These are phyloP conservation scores for Collybia nuda DNA, from an alignment of 768 basidiomycete species.

Conservation along the genomic window DNA sequence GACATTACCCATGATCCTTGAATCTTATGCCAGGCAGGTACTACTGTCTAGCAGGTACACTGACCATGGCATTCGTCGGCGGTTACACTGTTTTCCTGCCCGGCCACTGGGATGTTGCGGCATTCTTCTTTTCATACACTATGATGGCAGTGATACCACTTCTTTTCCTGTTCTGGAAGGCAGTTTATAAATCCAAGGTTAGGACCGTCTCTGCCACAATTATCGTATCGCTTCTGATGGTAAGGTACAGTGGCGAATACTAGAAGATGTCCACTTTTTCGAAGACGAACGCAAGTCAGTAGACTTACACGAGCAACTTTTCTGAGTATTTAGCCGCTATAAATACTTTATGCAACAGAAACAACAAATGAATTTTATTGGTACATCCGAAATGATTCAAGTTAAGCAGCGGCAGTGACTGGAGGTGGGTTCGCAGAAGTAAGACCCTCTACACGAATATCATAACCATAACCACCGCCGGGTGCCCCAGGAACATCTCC, in stretches of 20 bases:
- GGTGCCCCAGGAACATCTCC: constrained; percentile 63
- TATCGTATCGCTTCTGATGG: neutral
- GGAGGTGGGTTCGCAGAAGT: constrained; percentile 51
- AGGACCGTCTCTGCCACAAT: constrained; percentile 1
- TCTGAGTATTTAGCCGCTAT: neutral
- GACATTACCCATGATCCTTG: neutral
- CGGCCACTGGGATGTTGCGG: constrained; percentile 44
- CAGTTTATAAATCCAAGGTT: constrained; percentile 38
- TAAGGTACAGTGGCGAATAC: constrained; percentile 33
- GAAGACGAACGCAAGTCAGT: constrained; percentile 40
- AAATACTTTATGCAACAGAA: neutral
- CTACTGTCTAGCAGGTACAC: constrained; percentile 42
- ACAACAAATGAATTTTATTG: constrained; percentile 2
- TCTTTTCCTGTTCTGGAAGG: constrained; percentile 45
- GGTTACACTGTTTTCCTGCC: constrained; percentile 52
- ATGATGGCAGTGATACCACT: constrained; percentile 42
- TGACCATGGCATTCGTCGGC: constrained; percentile 45
- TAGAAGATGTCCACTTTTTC: constrained; percentile 42
- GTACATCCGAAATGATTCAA: constrained; percentile 9
- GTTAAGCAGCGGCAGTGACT: constrained; percentile 20
- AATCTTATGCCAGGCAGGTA: constrained; percentile 27
- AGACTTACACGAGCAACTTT: constrained; percentile 37
- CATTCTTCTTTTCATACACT: constrained; percentile 48
- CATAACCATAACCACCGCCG: constrained; percentile 79
- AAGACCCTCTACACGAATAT: constrained; percentile 60